Evolutionary conservation across 2,329 filamentous ascomycete genomes (phyloP).

Genomic region (Ramichloridium luteum): DNA sequence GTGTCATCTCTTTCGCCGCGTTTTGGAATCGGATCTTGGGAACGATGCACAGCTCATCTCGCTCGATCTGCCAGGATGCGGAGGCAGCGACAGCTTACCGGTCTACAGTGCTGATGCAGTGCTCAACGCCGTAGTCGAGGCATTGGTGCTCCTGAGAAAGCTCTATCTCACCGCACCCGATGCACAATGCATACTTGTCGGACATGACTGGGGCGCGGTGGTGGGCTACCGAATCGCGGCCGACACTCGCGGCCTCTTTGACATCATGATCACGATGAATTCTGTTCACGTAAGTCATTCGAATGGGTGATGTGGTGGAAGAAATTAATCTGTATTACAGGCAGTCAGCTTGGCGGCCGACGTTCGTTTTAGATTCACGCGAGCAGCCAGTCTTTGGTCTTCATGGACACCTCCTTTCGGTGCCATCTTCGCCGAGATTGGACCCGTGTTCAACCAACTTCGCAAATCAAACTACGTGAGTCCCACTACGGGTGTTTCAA

Average conservation of each 20-base stretch:
- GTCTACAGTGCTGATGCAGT: constrained; percentile 40
- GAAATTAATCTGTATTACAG: not conserved
- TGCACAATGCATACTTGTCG: constrained; percentile 13
- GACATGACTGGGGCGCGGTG: constrained; percentile 34
- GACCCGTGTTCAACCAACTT: constrained; percentile 36
- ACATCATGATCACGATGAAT: constrained; percentile 44
- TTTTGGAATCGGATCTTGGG: constrained; percentile 32
- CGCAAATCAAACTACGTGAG: constrained; percentile 37
- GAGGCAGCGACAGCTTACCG: constrained; percentile 42
- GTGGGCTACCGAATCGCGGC: constrained; percentile 44
- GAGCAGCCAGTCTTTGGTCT: not conserved
- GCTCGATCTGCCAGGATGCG: constrained; percentile 47
- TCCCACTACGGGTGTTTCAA: no score
- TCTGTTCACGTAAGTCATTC: constrained; percentile 38
- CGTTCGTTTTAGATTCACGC: not conserved
- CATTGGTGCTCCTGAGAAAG: constrained; percentile 39
- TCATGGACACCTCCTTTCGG: not conserved
- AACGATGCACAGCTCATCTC: constrained; percentile 38
- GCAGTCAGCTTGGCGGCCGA: constrained; percentile 1
- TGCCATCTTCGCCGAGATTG: constrained; percentile 1
- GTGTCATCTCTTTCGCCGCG: constrained; percentile 41
- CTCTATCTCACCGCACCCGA: constrained; percentile 25
- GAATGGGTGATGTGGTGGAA: no score
- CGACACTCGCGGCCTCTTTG: constrained; percentile 44
- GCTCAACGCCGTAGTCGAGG: constrained; percentile 41